Percentiles rank a stretch among this genome's conserved stretches.
Evolutionary conservation across 352 stramenopile species (phyloP).

Genomic region (Phytophthora constricta): DNA sequence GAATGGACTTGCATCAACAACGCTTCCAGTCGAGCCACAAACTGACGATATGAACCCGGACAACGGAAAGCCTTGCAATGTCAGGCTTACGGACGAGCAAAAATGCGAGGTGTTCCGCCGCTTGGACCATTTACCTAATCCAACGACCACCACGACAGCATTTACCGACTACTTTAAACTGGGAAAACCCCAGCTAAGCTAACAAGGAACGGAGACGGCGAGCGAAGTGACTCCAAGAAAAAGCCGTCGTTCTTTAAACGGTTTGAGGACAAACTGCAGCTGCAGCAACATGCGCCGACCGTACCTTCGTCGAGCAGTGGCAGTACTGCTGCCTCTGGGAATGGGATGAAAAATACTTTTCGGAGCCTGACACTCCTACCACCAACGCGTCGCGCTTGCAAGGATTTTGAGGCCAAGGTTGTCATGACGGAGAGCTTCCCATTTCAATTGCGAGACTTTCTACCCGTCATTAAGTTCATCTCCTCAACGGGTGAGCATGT

Average conservation of each 20-base stretch:
- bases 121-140: constrained; percentile 68
- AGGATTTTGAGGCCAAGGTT: constrained; percentile 83
- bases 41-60: constrained; percentile 11
- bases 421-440: constrained; percentile 81
- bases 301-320: constrained; percentile 1
- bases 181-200: constrained; percentile 2
- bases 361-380: constrained; percentile 73
- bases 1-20: constrained; percentile 5
- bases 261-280: constrained; percentile 38
- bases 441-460: constrained; percentile 73
- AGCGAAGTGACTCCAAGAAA: constrained; percentile 39
- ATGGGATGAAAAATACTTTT: constrained; percentile 59
- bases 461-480: constrained; percentile 81
- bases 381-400: constrained; percentile 43
- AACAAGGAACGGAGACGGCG: constrained; percentile 12
- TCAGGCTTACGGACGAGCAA: constrained; percentile 53
- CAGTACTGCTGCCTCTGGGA: not conserved
- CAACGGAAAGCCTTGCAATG: constrained; percentile 4
- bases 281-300: constrained; percentile 8
- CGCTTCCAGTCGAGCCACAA: not conserved
- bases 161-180: constrained; percentile 75
- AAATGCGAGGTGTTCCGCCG: constrained; percentile 63
- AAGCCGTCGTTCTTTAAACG: constrained; percentile 62
- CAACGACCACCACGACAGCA: constrained; percentile 69
- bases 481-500: constrained; percentile 78